Evolutionary conservation across 768 basidiomycete species (phyloP).

Genomic region (Lentinula guzmanii): DNA sequence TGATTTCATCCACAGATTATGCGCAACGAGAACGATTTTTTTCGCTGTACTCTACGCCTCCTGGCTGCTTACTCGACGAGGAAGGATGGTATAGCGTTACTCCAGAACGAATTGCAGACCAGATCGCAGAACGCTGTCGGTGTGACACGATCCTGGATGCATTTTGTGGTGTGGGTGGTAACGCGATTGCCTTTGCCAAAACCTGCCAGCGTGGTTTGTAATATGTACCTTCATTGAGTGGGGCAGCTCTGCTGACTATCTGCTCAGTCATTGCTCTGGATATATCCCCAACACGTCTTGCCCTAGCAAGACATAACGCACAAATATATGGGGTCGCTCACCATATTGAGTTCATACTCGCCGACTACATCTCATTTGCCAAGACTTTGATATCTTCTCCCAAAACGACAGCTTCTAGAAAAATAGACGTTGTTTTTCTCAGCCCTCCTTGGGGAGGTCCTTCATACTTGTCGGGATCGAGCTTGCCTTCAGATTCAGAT

Average conservation of each 20-base stretch:
- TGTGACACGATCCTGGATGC: constrained; percentile 86
- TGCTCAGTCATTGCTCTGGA: constrained; percentile 88
- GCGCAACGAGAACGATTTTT: constrained; percentile 80
- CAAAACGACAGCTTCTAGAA: constrained; percentile 26
- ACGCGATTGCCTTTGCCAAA: constrained; percentile 93
- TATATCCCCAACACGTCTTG: constrained; percentile 75
- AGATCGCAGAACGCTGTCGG: constrained; percentile 90
- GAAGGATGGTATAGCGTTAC: constrained; percentile 99
- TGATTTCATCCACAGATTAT: constrained; percentile 53
- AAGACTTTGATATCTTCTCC: constrained; percentile 35
- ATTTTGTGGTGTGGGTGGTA: constrained; percentile 97
- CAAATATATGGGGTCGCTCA: constrained; percentile 91
- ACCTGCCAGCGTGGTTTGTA: constrained; percentile 88
- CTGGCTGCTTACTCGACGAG: constrained; percentile 83
- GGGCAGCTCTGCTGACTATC: not conserved
- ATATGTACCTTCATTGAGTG: not conserved
- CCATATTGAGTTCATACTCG: constrained; percentile 89
- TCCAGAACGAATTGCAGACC: constrained; percentile 85
- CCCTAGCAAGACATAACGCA: constrained; percentile 91
- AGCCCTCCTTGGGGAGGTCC: constrained; percentile 98
- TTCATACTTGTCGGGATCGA: constrained; percentile 46
- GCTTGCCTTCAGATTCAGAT: constrained; percentile 10
- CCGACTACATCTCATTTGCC: constrained; percentile 82
- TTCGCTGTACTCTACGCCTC: constrained; percentile 59
- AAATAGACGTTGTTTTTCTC: constrained; percentile 86